These are phyloP conservation scores for Penicillium decumbens DNA, from an alignment of 2,329 filamentous ascomycete genomes.

Conservation along the genomic window DNA sequence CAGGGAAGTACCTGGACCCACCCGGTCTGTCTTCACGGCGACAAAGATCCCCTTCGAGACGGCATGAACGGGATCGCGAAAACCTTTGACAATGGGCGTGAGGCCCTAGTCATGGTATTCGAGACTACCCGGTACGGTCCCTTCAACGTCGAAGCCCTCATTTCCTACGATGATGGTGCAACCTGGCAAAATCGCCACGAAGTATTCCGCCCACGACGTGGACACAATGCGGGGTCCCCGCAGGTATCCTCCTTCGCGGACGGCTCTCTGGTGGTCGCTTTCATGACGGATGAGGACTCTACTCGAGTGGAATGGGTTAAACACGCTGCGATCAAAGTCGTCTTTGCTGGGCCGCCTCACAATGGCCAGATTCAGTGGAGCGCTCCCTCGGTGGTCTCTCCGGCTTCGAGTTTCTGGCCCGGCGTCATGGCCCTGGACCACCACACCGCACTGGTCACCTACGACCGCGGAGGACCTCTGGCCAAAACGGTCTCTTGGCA, in stretches of 20 bases:
- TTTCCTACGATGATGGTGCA: conserved; percentile 45
- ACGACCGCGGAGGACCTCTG: conserved; percentile 29
- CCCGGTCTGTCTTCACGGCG: conserved; percentile 42
- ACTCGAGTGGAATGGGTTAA: conserved; percentile 37
- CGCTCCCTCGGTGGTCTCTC: conserved; percentile 28
- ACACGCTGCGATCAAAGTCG: conserved; percentile 41
- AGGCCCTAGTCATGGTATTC: conserved; percentile 45
- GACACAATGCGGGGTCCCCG: conserved; percentile 45
- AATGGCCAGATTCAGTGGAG: conserved; percentile 37
- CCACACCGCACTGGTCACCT: conserved; percentile 26
- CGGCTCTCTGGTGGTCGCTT: conserved; percentile 42
- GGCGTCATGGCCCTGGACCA: conserved; percentile 33
- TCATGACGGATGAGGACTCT: conserved; percentile 48
- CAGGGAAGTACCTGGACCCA: conserved; percentile 43
- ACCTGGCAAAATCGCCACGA: conserved; percentile 42
- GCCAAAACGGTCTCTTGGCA: conserved; percentile 26
- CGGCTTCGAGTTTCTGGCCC: conserved; percentile 38
- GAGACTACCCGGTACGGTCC: conserved; percentile 43
- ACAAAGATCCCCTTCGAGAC: conserved; percentile 33
- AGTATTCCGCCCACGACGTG: conserved; percentile 39
- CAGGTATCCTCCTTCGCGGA: conserved; percentile 43
- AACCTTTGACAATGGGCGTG: conserved; percentile 30
- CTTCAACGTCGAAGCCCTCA: conserved; percentile 45
- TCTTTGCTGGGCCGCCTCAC: conserved; percentile 35
- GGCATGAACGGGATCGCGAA: conserved; percentile 45